Evolutionary conservation across 2,329 filamentous ascomycete species (phyloP).

Genomic region (Teratosphaeria gauchensis): DNA sequence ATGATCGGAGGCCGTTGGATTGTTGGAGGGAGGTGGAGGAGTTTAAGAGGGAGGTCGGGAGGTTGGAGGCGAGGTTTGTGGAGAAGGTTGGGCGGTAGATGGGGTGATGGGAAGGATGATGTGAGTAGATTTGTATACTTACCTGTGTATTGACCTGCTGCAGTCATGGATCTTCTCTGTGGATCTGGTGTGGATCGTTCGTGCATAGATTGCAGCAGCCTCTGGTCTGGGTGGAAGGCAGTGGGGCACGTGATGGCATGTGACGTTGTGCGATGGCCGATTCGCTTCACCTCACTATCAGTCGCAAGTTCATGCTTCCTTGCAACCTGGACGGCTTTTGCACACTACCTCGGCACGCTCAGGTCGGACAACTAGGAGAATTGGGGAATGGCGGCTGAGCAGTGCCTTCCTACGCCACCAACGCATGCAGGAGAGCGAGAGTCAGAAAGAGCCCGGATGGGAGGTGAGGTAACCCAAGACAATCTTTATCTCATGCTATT

Average conservation of each 20-base stretch:
- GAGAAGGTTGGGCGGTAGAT: conserved; percentile 58
- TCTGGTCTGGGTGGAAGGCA: not conserved
- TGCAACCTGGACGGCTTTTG: not conserved
- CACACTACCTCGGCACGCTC: not conserved
- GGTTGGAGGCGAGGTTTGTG: conserved; percentile 79
- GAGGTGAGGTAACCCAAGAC: too few species aligned
- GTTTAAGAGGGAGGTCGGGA: conserved; percentile 82
- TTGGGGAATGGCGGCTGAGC: too few species aligned
- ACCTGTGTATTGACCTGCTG: not conserved
- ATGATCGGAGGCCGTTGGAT: conserved; percentile 81
- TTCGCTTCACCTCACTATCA: not conserved
- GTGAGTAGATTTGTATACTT: not conserved
- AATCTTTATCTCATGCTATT: too few species aligned
- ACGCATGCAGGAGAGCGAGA: not conserved
- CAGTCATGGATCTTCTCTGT: not conserved
- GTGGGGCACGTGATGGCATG: not conserved
- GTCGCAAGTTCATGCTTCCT: not conserved
- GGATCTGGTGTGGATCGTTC: not conserved
- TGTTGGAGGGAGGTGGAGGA: conserved; percentile 89
- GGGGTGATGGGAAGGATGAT: not conserved
- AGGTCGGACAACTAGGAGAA: too few species aligned
- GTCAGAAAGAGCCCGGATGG: not conserved
- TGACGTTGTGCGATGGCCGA: not conserved
- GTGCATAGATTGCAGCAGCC: not conserved
- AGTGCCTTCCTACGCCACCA: too few species aligned